Evolutionary conservation across 306 rosid genomes (phyloP).

Genomic region (Casuarina glauca): DNA sequence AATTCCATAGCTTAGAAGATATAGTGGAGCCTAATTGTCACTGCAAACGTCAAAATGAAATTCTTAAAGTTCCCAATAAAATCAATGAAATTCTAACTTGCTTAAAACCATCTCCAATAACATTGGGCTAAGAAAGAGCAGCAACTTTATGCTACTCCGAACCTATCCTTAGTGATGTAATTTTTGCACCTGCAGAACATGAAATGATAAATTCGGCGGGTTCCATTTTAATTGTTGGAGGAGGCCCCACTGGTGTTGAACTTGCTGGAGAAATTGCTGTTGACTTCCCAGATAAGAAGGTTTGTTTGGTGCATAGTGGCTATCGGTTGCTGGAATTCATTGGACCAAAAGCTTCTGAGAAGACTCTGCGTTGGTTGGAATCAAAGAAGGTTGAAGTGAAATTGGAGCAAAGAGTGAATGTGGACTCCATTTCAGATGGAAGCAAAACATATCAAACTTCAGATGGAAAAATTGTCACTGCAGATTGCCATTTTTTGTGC

Average conservation of each 20-base stretch:
- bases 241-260: conserved; percentile 91
- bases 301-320: conserved; percentile 69
- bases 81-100: background rate
- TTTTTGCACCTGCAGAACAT: conserved; percentile 49
- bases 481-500: conserved; percentile 72
- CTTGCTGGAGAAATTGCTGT: conserved; percentile 81
- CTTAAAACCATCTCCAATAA: conserved; percentile 13
- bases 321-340: conserved; percentile 72
- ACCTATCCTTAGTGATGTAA: conserved; percentile 16
- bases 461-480: conserved; percentile 52
- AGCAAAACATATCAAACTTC: conserved; percentile 50
- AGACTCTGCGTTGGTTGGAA: conserved; percentile 55
- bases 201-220: conserved; percentile 58
- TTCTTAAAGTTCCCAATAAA: background rate
- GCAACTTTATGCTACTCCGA: conserved; percentile 13
- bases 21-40: too few species aligned
- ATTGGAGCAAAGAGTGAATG: conserved; percentile 49
- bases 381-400: conserved; percentile 63
- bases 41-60: background rate
- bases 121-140: conserved; percentile 12
- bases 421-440: conserved; percentile 34
- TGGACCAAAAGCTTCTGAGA: conserved; percentile 63
- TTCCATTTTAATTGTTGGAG: conserved; percentile 80
- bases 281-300: conserved; percentile 63
- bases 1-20: background rate